A percentile compares a stretch with the other conserved stretches of the same genome.
phyloP scores from a whole-genome alignment of 1,284 basidiomycete genomes.

The Neonothopanus nambi region DNA sequence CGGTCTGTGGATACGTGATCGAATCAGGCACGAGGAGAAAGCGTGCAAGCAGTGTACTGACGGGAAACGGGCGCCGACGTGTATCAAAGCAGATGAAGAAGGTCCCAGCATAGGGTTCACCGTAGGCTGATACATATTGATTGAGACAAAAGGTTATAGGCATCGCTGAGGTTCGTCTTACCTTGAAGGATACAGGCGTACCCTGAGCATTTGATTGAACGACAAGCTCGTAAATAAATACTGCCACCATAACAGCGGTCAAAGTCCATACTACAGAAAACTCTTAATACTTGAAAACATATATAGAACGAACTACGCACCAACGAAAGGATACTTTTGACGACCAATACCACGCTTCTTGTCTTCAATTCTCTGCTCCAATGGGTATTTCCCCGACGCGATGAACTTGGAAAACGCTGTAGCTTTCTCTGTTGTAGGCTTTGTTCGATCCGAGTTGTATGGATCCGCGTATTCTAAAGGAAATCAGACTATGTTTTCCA shows the following conservation, averaged over 20 bases:
- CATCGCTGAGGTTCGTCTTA: conserved; percentile 29
- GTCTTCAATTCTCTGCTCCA: conserved; percentile 83
- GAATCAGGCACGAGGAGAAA: too few species aligned
- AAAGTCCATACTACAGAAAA: conserved; percentile 56
- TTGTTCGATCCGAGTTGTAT: conserved; percentile 27
- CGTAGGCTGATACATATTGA: conserved; percentile 49
- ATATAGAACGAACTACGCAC: conserved; percentile 37
- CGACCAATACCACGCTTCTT: conserved; percentile 83
- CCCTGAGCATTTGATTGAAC: conserved; percentile 75
- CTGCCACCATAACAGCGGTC: conserved; percentile 65
- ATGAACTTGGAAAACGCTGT: conserved; percentile 43
- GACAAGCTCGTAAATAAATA: conserved; percentile 81
- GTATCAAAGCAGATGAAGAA: conserved; percentile 81
- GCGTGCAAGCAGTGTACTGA: conserved; percentile 42
- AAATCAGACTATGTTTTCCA: conserved; percentile 3
- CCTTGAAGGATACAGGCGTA: conserved; percentile 79
- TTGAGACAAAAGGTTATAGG: conserved; percentile 8
- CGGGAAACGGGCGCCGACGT: conserved; percentile 91
- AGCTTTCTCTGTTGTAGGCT: conserved; percentile 35
- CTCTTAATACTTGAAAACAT: neutral
- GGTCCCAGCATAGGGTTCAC: conserved; percentile 95
- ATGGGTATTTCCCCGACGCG: conserved; percentile 52
- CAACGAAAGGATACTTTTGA: conserved; percentile 77
- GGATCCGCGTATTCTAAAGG: conserved; percentile 62
- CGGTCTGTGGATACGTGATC: conserved; percentile 21